phyloP scores from a whole-genome alignment of 805 yeast species.

The Cyberlindnera saturnus region DNA sequence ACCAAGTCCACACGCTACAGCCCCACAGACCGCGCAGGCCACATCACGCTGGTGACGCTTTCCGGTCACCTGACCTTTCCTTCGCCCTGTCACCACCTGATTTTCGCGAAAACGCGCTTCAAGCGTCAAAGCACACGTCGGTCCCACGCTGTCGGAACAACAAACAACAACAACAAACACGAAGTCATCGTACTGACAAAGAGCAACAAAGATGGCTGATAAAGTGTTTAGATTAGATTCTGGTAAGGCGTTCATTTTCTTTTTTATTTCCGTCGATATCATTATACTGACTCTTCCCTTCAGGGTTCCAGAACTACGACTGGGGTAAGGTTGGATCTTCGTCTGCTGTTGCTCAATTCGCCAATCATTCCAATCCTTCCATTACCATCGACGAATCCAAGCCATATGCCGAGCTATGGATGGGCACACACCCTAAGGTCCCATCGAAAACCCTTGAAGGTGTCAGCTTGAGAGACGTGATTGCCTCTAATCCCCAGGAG shows the following conservation, averaged over 20 bases:
- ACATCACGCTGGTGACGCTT: too few species aligned
- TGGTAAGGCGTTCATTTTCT: constrained; percentile 22
- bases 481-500: constrained; percentile 50
- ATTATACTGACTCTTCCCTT: not conserved
- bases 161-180: constrained; percentile 6
- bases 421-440: constrained; percentile 96
- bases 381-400: constrained; percentile 59
- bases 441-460: constrained; percentile 62
- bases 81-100: too few species aligned
- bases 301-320: constrained; percentile 73
- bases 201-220: constrained; percentile 24
- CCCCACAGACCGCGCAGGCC: too few species aligned
- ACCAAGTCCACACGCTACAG: too few species aligned
- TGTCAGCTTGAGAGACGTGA: constrained; percentile 58
- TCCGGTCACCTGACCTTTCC: too few species aligned
- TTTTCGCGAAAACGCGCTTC: too few species aligned
- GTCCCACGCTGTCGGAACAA: too few species aligned
- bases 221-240: constrained; percentile 35
- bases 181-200: constrained; percentile 21
- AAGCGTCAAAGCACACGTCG: not conserved
- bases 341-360: constrained; percentile 88
- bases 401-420: constrained; percentile 98
- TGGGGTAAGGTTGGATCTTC: constrained; percentile 84
- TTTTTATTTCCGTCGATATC: not conserved
- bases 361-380: constrained; percentile 58